Evolutionary conservation across 257 asterid species (phyloP).

Genomic region (Lithospermum erythrorhizon): DNA sequence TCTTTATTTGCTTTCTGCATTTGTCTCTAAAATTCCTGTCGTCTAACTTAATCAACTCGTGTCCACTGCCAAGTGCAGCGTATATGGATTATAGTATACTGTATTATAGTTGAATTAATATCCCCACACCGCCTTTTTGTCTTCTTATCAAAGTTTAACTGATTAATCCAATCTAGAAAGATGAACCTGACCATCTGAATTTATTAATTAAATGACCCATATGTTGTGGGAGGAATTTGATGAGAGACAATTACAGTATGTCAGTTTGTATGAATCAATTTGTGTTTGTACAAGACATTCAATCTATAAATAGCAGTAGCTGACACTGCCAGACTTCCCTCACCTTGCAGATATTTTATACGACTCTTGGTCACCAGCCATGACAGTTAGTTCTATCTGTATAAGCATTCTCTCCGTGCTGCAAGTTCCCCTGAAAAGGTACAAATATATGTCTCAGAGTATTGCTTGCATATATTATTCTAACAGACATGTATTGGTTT

Average conservation of each 20-base stretch:
- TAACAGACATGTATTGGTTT: background rate
- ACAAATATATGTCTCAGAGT: slow-evolving; percentile 2
- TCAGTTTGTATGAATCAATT: no score
- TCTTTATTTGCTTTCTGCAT: background rate
- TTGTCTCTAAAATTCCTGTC: background rate
- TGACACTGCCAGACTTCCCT: background rate
- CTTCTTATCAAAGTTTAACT: no score
- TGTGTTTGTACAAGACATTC: no score
- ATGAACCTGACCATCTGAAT: no score
- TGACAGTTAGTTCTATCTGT: slow-evolving; percentile 96
- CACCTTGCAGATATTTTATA: slow-evolving; percentile 64
- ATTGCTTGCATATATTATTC: background rate
- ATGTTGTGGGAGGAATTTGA: no score
- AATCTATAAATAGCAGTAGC: background rate
- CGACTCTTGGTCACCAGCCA: slow-evolving; percentile 99
- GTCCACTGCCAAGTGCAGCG: background rate
- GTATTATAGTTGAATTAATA: background rate
- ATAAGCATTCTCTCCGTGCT: slow-evolving; percentile 97
- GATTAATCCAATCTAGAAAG: no score
- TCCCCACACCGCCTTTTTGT: background rate
- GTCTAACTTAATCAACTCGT: background rate
- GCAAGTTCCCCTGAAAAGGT: slow-evolving; percentile 89
- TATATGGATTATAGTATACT: background rate
- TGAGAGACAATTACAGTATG: no score
- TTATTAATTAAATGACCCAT: no score